Conservation (phyloP, 2,329 filamentous ascomycete species). For the Arthrobotrys sinensis region DNA sequence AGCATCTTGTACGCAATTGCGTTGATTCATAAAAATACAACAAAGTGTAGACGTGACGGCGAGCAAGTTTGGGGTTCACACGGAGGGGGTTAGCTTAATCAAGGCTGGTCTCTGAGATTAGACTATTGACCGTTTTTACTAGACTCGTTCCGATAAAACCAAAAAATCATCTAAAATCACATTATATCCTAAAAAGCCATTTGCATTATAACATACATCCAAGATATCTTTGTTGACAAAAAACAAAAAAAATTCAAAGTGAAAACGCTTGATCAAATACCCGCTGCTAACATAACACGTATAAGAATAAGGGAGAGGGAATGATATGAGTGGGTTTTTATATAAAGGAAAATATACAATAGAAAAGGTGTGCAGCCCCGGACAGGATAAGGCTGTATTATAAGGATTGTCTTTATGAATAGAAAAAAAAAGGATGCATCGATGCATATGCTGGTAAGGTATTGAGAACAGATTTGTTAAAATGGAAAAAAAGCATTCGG, state of each 20-base stretch:
- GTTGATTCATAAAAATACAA: slow-evolving; percentile 19
- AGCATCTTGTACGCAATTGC: background rate
- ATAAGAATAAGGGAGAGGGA: background rate
- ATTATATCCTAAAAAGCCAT: slow-evolving; percentile 51
- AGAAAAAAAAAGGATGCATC: slow-evolving; percentile 3
- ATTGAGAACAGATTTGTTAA: background rate
- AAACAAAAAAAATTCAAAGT: background rate
- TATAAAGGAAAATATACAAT: slow-evolving; percentile 46
- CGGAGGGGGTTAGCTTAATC: too few species aligned
- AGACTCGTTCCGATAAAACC: background rate
- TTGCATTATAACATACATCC: slow-evolving; percentile 25
- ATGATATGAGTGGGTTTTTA: slow-evolving; percentile 3
- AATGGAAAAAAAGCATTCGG: background rate
- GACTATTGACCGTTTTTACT: too few species aligned
- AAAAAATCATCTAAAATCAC: slow-evolving; percentile 34
- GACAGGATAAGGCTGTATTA: slow-evolving; percentile 7
- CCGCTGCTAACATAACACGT: slow-evolving; percentile 37
- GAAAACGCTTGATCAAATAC: slow-evolving; percentile 31
- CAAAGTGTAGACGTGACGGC: background rate
- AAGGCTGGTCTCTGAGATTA: too few species aligned
- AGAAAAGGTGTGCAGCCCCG: slow-evolving; percentile 9
- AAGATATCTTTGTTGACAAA: background rate
- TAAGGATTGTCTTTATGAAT: slow-evolving; percentile 35
- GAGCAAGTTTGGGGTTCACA: too few species aligned
- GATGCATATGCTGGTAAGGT: slow-evolving; percentile 32